phyloP scores from a whole-genome alignment of 441 rosid species.

The Euphorbia schlechtendalii region DNA sequence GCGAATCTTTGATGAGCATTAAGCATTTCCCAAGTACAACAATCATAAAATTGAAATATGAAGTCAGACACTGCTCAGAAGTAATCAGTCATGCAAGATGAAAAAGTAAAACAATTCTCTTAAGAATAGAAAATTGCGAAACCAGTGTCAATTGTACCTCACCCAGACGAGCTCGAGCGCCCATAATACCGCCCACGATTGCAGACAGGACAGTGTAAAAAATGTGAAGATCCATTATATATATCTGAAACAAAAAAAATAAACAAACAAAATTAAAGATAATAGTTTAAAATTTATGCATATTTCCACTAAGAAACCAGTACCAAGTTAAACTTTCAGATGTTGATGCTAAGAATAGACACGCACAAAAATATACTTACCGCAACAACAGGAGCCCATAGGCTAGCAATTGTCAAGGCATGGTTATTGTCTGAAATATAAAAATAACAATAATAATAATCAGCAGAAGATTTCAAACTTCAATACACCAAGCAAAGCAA shows the following conservation, averaged over 20 bases:
- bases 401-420: constrained; percentile 70
- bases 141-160: constrained; percentile 51
- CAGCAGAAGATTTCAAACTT: constrained; percentile 16
- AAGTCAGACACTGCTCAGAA: neutral
- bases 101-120: neutral
- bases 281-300: neutral
- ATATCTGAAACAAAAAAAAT: constrained; percentile 46
- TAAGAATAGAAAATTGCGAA: constrained; percentile 5
- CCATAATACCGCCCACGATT: constrained; percentile 97
- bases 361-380: constrained; percentile 47
- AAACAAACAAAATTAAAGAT: neutral
- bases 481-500: neutral
- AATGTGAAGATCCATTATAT: constrained; percentile 95
- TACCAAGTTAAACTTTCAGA: constrained; percentile 2
- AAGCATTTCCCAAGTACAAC: neutral
- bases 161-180: constrained; percentile 96
- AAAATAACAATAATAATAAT: neutral
- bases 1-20: constrained; percentile 59
- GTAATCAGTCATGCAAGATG: neutral
- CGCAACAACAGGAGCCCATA: constrained; percentile 98
- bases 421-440: constrained; percentile 69
- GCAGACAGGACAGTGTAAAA: constrained; percentile 96
- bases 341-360: neutral
- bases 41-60: constrained; percentile 1
- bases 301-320: constrained; percentile 6